Percentiles rank a stretch among this genome's conserved stretches.
Conservation (phyloP, 2,329 filamentous ascomycete species). For the Pseudocercospora eumusae region DNA sequence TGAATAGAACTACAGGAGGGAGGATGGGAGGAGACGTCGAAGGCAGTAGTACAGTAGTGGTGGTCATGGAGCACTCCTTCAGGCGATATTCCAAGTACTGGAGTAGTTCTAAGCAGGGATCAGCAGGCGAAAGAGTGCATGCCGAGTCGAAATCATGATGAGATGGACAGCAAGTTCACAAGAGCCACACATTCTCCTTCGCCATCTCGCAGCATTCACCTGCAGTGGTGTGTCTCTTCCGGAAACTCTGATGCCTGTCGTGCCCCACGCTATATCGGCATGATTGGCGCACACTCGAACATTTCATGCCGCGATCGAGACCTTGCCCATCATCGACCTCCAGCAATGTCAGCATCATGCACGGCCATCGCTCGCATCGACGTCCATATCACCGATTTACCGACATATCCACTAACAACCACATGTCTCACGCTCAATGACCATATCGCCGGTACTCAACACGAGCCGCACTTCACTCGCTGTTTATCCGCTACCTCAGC, state of each 20-base stretch:
- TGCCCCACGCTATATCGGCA: neutral
- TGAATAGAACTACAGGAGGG: slow-evolving; percentile 4
- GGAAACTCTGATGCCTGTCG: neutral
- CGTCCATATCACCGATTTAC: neutral
- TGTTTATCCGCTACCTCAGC: neutral
- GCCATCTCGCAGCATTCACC: slow-evolving; percentile 3
- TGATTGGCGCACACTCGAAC: slow-evolving; percentile 2
- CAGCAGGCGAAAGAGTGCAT: slow-evolving; percentile 1
- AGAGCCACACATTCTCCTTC: slow-evolving; percentile 3
- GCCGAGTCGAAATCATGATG: neutral
- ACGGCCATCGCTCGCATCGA: slow-evolving; percentile 1
- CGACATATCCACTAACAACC: neutral
- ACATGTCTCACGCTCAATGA: neutral
- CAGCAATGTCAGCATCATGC: neutral
- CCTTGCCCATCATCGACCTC: neutral
- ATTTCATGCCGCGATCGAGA: neutral
- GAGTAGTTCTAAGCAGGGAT: too few species aligned
- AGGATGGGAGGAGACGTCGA: slow-evolving; percentile 9
- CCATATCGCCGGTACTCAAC: neutral
- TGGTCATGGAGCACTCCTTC: slow-evolving; percentile 15
- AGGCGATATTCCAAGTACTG: too few species aligned
- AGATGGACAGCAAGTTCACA: slow-evolving; percentile 2
- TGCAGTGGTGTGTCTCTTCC: slow-evolving; percentile 1
- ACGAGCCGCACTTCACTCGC: neutral
- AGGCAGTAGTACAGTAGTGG: too few species aligned